Percentiles rank a stretch among this genome's conserved stretches.
Evolutionary conservation across 148 eudicot species (phyloP).

Genomic region (Selenicereus undatus): DNA sequence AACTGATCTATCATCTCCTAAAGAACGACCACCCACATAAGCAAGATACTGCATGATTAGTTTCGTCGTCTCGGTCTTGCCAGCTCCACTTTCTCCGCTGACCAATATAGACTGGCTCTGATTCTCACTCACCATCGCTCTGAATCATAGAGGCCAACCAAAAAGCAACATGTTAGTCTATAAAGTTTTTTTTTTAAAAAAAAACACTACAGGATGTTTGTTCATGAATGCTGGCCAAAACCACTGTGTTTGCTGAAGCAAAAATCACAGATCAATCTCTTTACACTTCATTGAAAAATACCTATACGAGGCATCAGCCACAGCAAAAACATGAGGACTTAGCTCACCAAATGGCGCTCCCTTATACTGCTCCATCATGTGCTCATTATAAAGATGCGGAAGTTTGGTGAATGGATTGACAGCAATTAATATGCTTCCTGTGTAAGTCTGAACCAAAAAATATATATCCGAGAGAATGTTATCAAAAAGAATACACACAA

Average conservation of each 20-base stretch:
- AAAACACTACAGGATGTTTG: constrained; percentile 4
- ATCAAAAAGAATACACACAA: constrained; percentile 2
- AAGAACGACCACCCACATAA: constrained; percentile 94
- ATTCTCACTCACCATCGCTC: constrained; percentile 86
- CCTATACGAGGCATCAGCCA: constrained; percentile 98
- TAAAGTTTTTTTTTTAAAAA: background rate
- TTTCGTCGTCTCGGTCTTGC: constrained; percentile 97
- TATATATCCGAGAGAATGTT: constrained; percentile 8
- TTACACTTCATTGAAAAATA: constrained; percentile 24
- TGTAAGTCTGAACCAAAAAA: constrained; percentile 68
- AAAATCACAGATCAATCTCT: constrained; percentile 10
- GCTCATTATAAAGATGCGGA: constrained; percentile 85
- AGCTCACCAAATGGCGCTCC: constrained; percentile 98
- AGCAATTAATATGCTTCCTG: constrained; percentile 97
- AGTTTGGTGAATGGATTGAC: constrained; percentile 97
- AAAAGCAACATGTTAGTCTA: constrained; percentile 24
- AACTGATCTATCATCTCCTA: constrained; percentile 80
- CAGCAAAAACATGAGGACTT: constrained; percentile 99
- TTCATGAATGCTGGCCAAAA: constrained; percentile 9
- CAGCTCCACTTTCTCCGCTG: constrained; percentile 99
- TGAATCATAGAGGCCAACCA: constrained; percentile 35
- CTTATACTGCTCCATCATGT: constrained; percentile 99
- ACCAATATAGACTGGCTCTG: constrained; percentile 93
- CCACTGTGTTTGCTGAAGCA: constrained; percentile 15
- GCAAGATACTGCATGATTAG: constrained; percentile 97